These are phyloP conservation scores for Cordyceps militaris DNA, from an alignment of 2,329 filamentous ascomycete genomes.

Conservation along the genomic window DNA sequence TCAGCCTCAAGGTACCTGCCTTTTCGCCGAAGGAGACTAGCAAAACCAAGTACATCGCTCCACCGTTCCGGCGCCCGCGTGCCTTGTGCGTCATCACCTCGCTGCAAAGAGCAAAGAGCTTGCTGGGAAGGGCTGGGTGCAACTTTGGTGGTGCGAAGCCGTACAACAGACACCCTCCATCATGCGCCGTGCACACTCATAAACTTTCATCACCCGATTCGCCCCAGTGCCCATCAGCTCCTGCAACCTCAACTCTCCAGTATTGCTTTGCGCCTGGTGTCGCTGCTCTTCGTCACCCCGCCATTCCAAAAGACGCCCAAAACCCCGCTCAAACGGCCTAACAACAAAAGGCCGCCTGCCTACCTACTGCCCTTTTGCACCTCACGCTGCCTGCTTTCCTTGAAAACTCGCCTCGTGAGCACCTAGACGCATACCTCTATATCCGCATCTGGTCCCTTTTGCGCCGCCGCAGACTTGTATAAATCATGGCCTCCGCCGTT, in stretches of 20 bases:
- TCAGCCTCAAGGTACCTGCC: neutral
- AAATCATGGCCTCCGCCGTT: slow-evolving; percentile 36
- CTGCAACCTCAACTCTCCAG: neutral
- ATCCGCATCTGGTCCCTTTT: neutral
- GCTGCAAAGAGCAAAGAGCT: too few relatives aligned
- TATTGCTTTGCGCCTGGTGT: neutral
- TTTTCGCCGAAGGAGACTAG: neutral
- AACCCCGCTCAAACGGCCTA: slow-evolving; percentile 10
- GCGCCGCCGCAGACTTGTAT: slow-evolving; percentile 7
- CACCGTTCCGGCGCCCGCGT: neutral
- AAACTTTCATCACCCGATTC: slow-evolving; percentile 10
- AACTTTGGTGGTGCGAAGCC: too few relatives aligned
- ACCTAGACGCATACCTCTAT: neutral
- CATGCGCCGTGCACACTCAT: neutral
- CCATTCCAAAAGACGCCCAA: neutral
- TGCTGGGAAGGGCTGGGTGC: neutral
- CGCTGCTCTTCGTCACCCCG: slow-evolving; percentile 8
- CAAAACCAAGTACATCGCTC: neutral
- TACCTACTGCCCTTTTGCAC: slow-evolving; percentile 1
- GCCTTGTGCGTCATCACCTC: slow-evolving; percentile 11
- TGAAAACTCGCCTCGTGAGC: slow-evolving; percentile 5
- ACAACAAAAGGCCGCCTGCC: slow-evolving; percentile 2
- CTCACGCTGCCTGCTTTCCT: slow-evolving; percentile 2
- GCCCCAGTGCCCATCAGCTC: neutral
- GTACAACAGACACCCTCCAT: neutral